Percentiles rank a stretch among this genome's conserved stretches.
phyloP scores from a whole-genome alignment of 495 filamentous ascomycete genomes.

The Daldinia decipiens region DNA sequence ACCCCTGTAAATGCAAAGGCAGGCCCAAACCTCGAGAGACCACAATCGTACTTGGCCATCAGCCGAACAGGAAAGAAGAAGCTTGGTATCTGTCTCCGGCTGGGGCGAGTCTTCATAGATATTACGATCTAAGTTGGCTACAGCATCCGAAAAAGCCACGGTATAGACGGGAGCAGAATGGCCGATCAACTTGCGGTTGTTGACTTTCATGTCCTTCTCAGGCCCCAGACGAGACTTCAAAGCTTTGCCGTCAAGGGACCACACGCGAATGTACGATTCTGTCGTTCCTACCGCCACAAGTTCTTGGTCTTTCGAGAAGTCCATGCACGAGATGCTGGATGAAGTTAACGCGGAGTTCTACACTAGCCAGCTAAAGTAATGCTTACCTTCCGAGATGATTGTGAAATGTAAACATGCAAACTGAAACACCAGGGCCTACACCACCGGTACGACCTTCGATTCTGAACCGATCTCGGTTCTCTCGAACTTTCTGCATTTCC shows the following conservation, averaged over 20 bases:
- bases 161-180: slow-evolving; percentile 90
- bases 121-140: slow-evolving; percentile 58
- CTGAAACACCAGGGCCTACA: slow-evolving; percentile 79
- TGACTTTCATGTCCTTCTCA: slow-evolving; percentile 56
- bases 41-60: slow-evolving; percentile 90
- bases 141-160: slow-evolving; percentile 88
- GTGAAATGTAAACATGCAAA: slow-evolving; percentile 97
- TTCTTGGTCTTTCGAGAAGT: slow-evolving; percentile 89
- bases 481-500: slow-evolving; percentile 94
- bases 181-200: slow-evolving; percentile 84
- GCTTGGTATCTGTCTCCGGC: slow-evolving; percentile 71
- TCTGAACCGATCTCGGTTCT: slow-evolving; percentile 87
- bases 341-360: slow-evolving; percentile 43
- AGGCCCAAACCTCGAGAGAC: slow-evolving; percentile 89
- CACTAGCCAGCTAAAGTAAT: neutral
- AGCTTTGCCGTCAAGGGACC: slow-evolving; percentile 83
- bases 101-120: slow-evolving; percentile 58
- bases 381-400: slow-evolving; percentile 89
- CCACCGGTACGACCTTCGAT: slow-evolving; percentile 84
- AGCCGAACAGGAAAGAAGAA: slow-evolving; percentile 85
- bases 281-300: slow-evolving; percentile 87
- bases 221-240: slow-evolving; percentile 59
- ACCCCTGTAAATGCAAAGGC: slow-evolving; percentile 90
- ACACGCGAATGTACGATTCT: slow-evolving; percentile 95
- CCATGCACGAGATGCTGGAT: slow-evolving; percentile 83